Base-by-base conservation (phyloP, 768 basidiomycete species). In the Hygrophoropsis aurantiaca region DNA sequence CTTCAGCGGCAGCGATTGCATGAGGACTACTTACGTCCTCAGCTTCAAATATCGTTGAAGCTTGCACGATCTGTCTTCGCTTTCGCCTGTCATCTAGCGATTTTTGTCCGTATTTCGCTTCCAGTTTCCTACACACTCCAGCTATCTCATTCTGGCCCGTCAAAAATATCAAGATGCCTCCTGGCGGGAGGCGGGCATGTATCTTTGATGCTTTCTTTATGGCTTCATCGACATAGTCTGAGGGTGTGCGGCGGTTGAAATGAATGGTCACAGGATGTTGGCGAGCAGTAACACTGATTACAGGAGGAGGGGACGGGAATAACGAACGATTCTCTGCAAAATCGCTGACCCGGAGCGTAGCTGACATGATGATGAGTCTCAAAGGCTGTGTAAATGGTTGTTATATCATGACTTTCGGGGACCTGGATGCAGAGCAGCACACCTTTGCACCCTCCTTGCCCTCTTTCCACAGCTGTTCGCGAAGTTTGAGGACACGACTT, bases 361-460 rank as follows among this genome's bases (percentile, higher is more conserved):
- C 97, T 11, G 97, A 99, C 97, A 99, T 99, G 68, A 99, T 97
- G 50, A 98, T 81, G 42, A 99, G 74, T 16, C 97, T 85, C 13
- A 99, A 67, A 10, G 94, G 95, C 84, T 90, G 56, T 19, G 26
- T 40, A 50, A n/a, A n/a, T n/a, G n/a, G n/a, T n/a, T 19, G 54
- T 40, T 11, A 54, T 37, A 46, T 5, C 47, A 30, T 7, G 13
- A 7, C 27, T 6, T 13, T 20, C 15, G 49, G 32, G 16, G 43
- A 32, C 11, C 46, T 11, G 40, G 20, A 23, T n/a, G 20, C 45
- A 30, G n/a, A 46, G 5, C 24, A 16, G 54, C 65, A 16, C 50
- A 90, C 89, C 74, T 89, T 94, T 11, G 74, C 71, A 11, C 75
- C 78, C 9, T 85, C 81, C 58, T 84, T 85, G 11, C 80, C 79